Percentiles rank a stretch among this genome's conserved stretches.
Evolutionary conservation across 768 basidiomycete genomes (phyloP).

Genomic region (Rhodosporidiobolus odoratus): DNA sequence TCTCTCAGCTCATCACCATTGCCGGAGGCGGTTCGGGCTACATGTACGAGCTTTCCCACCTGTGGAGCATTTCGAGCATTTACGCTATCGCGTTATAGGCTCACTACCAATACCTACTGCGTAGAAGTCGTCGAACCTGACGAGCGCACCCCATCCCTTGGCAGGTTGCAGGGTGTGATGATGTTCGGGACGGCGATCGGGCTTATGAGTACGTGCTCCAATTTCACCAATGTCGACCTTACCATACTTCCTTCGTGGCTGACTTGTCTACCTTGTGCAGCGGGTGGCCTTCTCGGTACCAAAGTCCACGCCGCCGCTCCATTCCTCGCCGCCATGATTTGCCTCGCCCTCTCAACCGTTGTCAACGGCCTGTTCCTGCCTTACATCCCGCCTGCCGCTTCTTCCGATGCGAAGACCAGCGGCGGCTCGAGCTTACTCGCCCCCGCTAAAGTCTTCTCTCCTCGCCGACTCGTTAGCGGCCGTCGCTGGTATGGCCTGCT

Average conservation of each 20-base stretch:
- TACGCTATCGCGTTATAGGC: not conserved
- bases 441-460: conserved; percentile 42
- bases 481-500: conserved; percentile 37
- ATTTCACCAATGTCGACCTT: not conserved
- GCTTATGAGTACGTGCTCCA: conserved; percentile 40
- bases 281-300: conserved; percentile 38
- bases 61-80: too few relatives aligned
- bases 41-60: conserved; percentile 11
- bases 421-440: conserved; percentile 39
- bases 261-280: not conserved
- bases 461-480: conserved; percentile 17
- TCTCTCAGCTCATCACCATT: conserved; percentile 45
- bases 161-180: conserved; percentile 41
- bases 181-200: conserved; percentile 42
- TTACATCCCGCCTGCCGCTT: conserved; percentile 40
- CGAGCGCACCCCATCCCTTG: conserved; percentile 44
- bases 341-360: conserved; percentile 38
- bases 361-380: conserved; percentile 43
- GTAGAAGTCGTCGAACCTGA: conserved; percentile 40
- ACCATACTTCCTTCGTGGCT: not conserved
- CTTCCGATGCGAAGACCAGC: not conserved
- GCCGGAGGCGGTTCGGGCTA: conserved; percentile 45
- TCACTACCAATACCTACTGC: conserved; percentile 44
- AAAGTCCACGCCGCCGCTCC: conserved; percentile 41
- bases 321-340: conserved; percentile 42